Conservation (phyloP, 768 basidiomycete species). For the Hygrophoropsis aurantiaca region DNA sequence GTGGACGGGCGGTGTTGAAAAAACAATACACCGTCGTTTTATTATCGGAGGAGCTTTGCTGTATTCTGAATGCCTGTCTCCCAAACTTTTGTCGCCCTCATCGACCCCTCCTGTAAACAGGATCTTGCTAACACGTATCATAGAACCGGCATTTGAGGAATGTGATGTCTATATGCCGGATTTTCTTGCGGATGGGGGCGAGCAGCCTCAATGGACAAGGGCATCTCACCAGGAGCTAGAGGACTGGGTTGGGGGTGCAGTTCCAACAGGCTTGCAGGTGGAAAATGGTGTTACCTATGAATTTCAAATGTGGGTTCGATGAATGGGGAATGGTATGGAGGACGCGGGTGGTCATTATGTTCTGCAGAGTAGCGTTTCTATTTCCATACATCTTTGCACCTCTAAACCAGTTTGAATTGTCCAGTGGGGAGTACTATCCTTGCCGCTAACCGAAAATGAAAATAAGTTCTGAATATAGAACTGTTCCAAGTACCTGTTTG, state of each 20-base stretch:
- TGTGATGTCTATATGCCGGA: conserved; percentile 90
- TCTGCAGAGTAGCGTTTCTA: too few relatives aligned
- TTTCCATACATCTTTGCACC: too few relatives aligned
- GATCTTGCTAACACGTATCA: conserved; percentile 83
- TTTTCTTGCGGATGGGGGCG: conserved; percentile 40
- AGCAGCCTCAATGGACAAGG: conserved; percentile 48
- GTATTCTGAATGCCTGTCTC: conserved; percentile 64
- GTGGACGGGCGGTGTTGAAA: conserved; percentile 7
- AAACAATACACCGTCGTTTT: conserved; percentile 59
- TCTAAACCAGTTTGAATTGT: background rate
- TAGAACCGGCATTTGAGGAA: conserved; percentile 69
- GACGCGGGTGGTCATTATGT: background rate
- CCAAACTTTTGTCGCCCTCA: conserved; percentile 33
- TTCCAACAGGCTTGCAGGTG: conserved; percentile 71
- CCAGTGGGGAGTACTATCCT: conserved; percentile 40
- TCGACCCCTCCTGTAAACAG: conserved; percentile 58
- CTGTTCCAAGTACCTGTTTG: conserved; percentile 69
- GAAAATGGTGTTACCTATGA: conserved; percentile 86
- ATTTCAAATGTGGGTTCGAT: conserved; percentile 92
- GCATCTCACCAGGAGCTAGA: conserved; percentile 63
- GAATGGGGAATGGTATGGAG: conserved; percentile 12
- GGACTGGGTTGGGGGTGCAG: conserved; percentile 72
- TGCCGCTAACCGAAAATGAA: conserved; percentile 51
- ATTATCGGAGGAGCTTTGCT: conserved; percentile 91
- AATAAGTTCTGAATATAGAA: background rate